Percentiles rank a stretch among this genome's conserved stretches.
phyloP scores from a whole-genome alignment of 2,329 filamentous ascomycete genomes.

The Aphanocladium album region DNA sequence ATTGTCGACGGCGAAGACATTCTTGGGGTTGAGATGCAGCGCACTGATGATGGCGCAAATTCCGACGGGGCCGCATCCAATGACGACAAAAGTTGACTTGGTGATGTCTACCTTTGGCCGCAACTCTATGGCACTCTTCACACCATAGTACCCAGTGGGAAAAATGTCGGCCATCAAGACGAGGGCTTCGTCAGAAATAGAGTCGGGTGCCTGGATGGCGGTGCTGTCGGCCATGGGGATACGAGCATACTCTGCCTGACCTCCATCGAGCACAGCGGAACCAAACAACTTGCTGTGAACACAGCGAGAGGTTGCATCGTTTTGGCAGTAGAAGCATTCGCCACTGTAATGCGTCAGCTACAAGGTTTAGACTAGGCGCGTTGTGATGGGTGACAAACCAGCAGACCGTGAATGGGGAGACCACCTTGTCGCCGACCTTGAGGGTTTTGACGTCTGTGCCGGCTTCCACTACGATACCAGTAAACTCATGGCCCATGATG shows the following conservation, averaged over 20 bases:
- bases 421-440: slow-evolving; percentile 69
- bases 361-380: too few species aligned
- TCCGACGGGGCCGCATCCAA: slow-evolving; percentile 83
- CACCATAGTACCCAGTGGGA: slow-evolving; percentile 80
- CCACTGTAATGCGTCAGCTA: slow-evolving; percentile 22
- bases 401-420: slow-evolving; percentile 77
- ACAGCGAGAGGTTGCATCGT: slow-evolving; percentile 73
- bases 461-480: slow-evolving; percentile 64
- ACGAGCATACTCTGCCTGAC: slow-evolving; percentile 76
- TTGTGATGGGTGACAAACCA: slow-evolving; percentile 48
- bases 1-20: slow-evolving; percentile 74
- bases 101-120: slow-evolving; percentile 34
- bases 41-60: slow-evolving; percentile 78
- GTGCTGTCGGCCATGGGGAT: slow-evolving; percentile 78
- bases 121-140: slow-evolving; percentile 68
- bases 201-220: slow-evolving; percentile 61
- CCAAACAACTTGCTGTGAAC: slow-evolving; percentile 67
- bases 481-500: slow-evolving; percentile 82
- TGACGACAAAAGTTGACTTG: slow-evolving; percentile 66
- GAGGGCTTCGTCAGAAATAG: slow-evolving; percentile 67
- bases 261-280: slow-evolving; percentile 63
- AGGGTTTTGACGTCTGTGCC: slow-evolving; percentile 65
- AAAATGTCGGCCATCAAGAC: slow-evolving; percentile 93
- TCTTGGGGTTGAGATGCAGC: slow-evolving; percentile 67
- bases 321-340: slow-evolving; percentile 82